phyloP scores from a whole-genome alignment of 225 moss, liverwort and hornwort species.

The Thuidium tamariscinum region DNA sequence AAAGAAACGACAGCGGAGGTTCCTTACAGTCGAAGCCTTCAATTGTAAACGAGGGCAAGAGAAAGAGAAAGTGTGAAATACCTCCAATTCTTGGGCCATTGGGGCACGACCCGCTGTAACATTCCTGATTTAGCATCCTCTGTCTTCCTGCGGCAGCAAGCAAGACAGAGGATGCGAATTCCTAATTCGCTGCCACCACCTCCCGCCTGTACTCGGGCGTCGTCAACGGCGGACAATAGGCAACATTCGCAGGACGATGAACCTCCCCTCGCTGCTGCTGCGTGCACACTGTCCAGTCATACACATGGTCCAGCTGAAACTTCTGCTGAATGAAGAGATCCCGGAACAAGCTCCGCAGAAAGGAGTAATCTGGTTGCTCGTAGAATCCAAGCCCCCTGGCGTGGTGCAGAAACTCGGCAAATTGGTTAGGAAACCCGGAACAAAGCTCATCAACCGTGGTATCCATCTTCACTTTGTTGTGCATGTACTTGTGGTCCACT shows the following conservation, averaged over 20 bases:
- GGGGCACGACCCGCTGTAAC: neutral
- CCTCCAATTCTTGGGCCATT: neutral
- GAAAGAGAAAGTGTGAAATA: neutral
- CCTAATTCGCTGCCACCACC: conserved; percentile 38
- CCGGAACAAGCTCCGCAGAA: conserved; percentile 30
- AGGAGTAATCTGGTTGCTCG: conserved; percentile 40
- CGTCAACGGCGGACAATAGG: conserved; percentile 20
- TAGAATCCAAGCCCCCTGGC: conserved; percentile 24
- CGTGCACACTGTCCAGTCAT: conserved; percentile 35
- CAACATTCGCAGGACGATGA: neutral
- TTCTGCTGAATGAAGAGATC: conserved; percentile 43
- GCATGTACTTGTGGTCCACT: conserved; percentile 20
- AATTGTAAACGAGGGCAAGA: neutral
- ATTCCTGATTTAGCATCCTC: neutral
- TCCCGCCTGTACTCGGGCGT: conserved; percentile 27
- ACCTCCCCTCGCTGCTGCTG: neutral
- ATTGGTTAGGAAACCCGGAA: conserved; percentile 14
- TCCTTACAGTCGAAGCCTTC: neutral
- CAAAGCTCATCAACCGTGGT: conserved; percentile 41
- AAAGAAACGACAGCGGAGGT: neutral
- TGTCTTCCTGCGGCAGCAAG: neutral
- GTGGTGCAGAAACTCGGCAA: conserved; percentile 32
- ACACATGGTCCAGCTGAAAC: conserved; percentile 46
- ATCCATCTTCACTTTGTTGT: conserved; percentile 41
- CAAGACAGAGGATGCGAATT: neutral